Conservation (phyloP, 2,329 filamentous ascomycete species). For the Reticulascus tulasneorum region DNA sequence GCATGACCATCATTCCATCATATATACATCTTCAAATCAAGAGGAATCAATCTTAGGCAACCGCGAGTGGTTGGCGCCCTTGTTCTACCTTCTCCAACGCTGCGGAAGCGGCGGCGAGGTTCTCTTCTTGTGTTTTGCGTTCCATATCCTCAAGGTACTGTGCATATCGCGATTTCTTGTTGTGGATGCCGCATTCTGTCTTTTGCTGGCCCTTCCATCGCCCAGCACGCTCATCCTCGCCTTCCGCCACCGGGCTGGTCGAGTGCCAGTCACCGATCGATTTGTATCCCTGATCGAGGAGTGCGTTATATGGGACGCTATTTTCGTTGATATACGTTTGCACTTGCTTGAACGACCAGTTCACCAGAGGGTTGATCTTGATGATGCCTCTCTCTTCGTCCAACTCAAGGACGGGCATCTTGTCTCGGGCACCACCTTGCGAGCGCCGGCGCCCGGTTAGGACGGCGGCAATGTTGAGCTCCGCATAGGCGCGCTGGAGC, state of each 20-base stretch:
- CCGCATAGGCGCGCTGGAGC: constrained; percentile 82
- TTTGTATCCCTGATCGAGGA: constrained; percentile 95
- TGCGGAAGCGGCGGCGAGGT: constrained; percentile 21
- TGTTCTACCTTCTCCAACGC: constrained; percentile 14
- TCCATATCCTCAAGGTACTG: constrained; percentile 76
- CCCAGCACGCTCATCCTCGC: constrained; percentile 92
- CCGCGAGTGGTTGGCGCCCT: constrained; percentile 12
- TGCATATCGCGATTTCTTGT: constrained; percentile 90
- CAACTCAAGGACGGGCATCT: constrained; percentile 86
- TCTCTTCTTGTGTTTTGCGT: constrained; percentile 55
- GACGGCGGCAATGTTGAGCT: constrained; percentile 83
- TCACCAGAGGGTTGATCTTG: constrained; percentile 96
- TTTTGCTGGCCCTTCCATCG: constrained; percentile 96
- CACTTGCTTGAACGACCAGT: constrained; percentile 90
- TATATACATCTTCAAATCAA: constrained; percentile 7
- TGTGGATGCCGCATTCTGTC: constrained; percentile 98
- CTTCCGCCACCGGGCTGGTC: constrained; percentile 81
- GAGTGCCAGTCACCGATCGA: constrained; percentile 98
- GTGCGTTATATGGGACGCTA: constrained; percentile 87
- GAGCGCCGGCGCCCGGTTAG: constrained; percentile 88
- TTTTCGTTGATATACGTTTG: constrained; percentile 81
- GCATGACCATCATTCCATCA: constrained; percentile 12
- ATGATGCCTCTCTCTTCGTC: constrained; percentile 83
- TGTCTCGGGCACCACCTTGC: constrained; percentile 88
- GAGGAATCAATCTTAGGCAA: not conserved